Base-by-base conservation (phyloP, 2,329 filamentous ascomycete species). In the Trematosphaeria pertusa region DNA sequence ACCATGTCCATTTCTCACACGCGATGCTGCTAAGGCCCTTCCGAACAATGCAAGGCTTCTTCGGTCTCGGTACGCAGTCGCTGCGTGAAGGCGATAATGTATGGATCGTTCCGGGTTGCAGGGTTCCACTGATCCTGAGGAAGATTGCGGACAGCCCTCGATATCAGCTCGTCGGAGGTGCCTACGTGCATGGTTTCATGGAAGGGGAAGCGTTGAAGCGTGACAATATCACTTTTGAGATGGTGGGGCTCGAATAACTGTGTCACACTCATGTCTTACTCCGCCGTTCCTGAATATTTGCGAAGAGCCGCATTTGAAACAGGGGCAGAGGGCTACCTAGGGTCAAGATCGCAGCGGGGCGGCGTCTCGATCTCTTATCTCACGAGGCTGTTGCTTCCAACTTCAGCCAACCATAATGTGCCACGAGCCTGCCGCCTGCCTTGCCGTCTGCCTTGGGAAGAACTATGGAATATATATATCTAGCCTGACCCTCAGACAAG, bases 161-260 rank as follows among this genome's bases (percentile, higher is more conserved):
- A 14, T 50, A 54, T 37, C 31, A 35, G 5, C 43, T 61, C 9
- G 48, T 62, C 22, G 57, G 58, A 7, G 55, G 53, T 2, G 28
- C 50, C 3, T 58, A 54, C 35, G n/a, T 55, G 3, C 56, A 58
- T 46, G 52, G 58, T 2, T 44, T 58, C 14, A 61, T 59, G 58
- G 33, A 57, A 18, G 54, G 58, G 4, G 50, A 59, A 18, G 28
- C 37, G 7, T 12, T 52, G 24, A 18, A 42, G n/a, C 28, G 30
- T 3, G 15, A 37, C 4, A 40, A 31, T 20, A 6, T 45, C 1
- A 9, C 11, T 1, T 58, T 55, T 31, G 33, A 53, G 11, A 56
- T 49, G 43, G 34, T 58, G 14, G 40, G 47, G 36, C 32, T 58
- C 17, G 54, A 55, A 12, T 56, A 36, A 15, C 21, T 26, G 14